A percentile compares a stretch with the other conserved stretches of the same genome.
Evolutionary conservation across 2,329 filamentous ascomycete species (phyloP).

Genomic region (Sarocladiaceae sp.): DNA sequence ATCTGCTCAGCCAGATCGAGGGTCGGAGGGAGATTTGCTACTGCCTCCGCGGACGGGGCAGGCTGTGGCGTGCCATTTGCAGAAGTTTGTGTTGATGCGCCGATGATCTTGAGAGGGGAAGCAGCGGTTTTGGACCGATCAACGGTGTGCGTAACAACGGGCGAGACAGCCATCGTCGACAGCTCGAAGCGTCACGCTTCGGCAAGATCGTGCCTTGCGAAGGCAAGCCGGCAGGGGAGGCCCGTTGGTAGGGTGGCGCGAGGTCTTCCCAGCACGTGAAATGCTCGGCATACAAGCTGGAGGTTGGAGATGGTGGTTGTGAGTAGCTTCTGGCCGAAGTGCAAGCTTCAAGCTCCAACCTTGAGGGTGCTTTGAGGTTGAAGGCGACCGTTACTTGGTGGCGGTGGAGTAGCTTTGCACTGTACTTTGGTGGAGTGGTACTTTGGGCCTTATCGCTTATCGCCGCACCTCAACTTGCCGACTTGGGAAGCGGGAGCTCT

Average conservation of each 20-base stretch:
- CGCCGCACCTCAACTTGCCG: not conserved
- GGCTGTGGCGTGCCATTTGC: conserved; percentile 41
- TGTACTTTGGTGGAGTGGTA: not conserved
- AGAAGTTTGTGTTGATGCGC: conserved; percentile 31
- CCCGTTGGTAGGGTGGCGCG: not conserved
- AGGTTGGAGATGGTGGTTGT: not conserved
- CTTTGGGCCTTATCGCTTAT: not conserved
- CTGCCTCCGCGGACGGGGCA: conserved; percentile 21
- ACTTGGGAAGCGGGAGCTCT: no score
- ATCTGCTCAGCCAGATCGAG: conserved; percentile 72
- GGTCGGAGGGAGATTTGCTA: conserved; percentile 18
- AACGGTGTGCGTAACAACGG: conserved; percentile 36
- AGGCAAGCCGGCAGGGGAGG: not conserved
- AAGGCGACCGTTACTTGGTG: not conserved
- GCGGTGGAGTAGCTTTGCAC: not conserved
- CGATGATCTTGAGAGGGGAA: conserved; percentile 40
- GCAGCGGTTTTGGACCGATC: conserved; percentile 32
- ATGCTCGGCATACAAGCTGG: not conserved
- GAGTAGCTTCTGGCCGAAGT: not conserved
- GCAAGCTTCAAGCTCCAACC: no score
- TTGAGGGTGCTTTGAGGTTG: not conserved
- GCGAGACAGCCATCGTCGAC: conserved; percentile 44
- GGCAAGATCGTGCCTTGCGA: no score
- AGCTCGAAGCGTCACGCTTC: no score
- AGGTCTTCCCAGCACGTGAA: not conserved